Base-by-base conservation (phyloP, 192 early-diverging fungal genomes). In the Mortierella hygrophila region DNA sequence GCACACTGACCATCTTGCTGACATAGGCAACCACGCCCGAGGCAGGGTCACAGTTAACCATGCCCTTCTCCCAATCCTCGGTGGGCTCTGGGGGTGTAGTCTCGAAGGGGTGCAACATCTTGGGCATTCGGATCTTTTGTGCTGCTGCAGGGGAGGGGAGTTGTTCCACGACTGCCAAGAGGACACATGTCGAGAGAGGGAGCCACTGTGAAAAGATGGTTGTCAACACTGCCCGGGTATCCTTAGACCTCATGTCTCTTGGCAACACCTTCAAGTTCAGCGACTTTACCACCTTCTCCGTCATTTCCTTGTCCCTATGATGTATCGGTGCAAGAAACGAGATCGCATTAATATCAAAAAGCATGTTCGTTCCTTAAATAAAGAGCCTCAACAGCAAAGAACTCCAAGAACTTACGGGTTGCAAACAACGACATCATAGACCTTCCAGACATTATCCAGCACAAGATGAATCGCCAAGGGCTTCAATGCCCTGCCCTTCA, bases 381-480 rank as follows among this genome's bases (percentile, higher is more conserved):
- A 4, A 1, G 3, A n/a, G 10, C 46, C 7, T 41, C 8, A 35
- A 11, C n/a, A 76, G 13, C 42, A 6, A 74, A 80, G 13, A 26
- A 3, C 26, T 11, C 10, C n/a, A 60, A 60, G 9, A 6, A 88
- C 89, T 82, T 89, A 92, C 87, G 89, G 91, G 29, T 95, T 83
- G 21, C 93, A 78, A 16, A 95, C 85, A 23, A 92, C 92, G 70
- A 93, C 93, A 54, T 98, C 96, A 85, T 99, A 99, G 0, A 99
- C 93, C 77, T 96, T 93, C 98, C 98, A 99, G 29, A 99, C 92
- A 71, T 99, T 98, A 23, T 96, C 94, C 77, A 99, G 82, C 8
- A 97, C 95, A 70, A 99, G 94, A 86, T 99, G 99, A 55, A 99
- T 97, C 91, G 99, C 99, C 91, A 99, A 90, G 5, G 98, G 97